Conservation (phyloP, 352 stramenopile genomes). For the Peronosclerospora sorghi region DNA sequence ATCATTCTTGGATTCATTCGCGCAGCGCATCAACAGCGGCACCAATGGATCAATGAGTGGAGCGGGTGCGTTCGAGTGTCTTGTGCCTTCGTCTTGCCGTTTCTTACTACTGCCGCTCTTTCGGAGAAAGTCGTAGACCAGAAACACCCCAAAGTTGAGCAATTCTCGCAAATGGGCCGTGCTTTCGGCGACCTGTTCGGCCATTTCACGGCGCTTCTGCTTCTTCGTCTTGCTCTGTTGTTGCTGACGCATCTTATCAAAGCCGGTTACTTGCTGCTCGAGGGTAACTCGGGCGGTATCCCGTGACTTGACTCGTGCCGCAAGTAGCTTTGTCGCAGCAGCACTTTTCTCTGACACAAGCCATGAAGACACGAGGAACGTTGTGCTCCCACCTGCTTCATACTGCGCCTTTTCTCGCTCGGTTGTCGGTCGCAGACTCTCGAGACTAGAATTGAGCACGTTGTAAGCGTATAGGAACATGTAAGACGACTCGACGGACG, state of each 20-base stretch:
- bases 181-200: constrained; percentile 20
- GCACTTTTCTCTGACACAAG: constrained; percentile 76
- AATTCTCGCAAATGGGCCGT: constrained; percentile 69
- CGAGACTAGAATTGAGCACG: constrained; percentile 62
- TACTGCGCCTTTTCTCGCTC: constrained; percentile 62
- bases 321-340: constrained; percentile 43
- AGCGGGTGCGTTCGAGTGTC: constrained; percentile 15
- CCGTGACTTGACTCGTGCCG: constrained; percentile 34
- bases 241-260: constrained; percentile 49
- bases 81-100: constrained; percentile 7
- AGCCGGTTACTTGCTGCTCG: constrained; percentile 69
- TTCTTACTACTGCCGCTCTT: constrained; percentile 19
- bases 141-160: constrained; percentile 77
- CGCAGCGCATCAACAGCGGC: constrained; percentile 84
- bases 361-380: constrained; percentile 45
- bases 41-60: constrained; percentile 88
- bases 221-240: constrained; percentile 29
- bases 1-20: constrained; percentile 86
- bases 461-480: constrained; percentile 82
- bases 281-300: constrained; percentile 46
- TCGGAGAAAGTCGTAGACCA: constrained; percentile 62
- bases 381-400: constrained; percentile 21
- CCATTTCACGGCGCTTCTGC: constrained; percentile 29
- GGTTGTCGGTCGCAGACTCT: constrained; percentile 51
- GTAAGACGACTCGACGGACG: constrained; percentile 75